Percentiles rank a stretch among this genome's conserved stretches.
These are phyloP conservation scores for Corymbia citriodora DNA, from an alignment of 441 rosid genomes.

Conservation along the genomic window DNA sequence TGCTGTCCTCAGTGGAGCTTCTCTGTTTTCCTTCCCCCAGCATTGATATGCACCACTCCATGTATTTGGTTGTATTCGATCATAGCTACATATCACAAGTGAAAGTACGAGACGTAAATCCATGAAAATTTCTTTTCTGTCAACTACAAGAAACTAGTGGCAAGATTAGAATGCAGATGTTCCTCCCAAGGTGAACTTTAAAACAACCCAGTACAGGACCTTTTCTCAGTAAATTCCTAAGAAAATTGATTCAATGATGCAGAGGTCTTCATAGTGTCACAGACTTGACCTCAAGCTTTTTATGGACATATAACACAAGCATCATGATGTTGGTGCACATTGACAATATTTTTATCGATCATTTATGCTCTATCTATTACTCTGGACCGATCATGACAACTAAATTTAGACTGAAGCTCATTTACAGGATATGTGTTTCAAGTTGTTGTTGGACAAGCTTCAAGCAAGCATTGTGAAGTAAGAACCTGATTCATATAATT, in stretches of 20 bases:
- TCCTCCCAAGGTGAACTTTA: background rate
- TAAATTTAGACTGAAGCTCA: background rate
- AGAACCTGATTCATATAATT: background rate
- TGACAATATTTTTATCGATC: background rate
- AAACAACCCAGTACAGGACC: background rate
- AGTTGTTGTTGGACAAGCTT: background rate
- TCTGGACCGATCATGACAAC: background rate
- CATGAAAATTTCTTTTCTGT: background rate
- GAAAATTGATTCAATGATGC: background rate
- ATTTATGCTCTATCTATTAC: background rate
- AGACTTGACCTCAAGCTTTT: background rate
- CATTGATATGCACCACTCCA: constrained; percentile 96
- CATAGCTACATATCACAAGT: constrained; percentile 48
- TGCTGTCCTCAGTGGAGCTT: constrained; percentile 77
- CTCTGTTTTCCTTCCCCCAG: constrained; percentile 97
- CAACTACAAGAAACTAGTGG: background rate
- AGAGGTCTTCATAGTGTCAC: background rate
- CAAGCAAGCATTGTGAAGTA: background rate
- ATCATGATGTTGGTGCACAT: background rate
- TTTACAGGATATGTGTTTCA: background rate
- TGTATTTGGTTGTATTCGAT: constrained; percentile 83
- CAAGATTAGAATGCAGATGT: background rate
- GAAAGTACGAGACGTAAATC: background rate
- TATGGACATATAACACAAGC: background rate
- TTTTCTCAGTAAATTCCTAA: background rate